Conservation (phyloP, 2,329 filamentous ascomycete genomes). For the Aphanocladium album region DNA sequence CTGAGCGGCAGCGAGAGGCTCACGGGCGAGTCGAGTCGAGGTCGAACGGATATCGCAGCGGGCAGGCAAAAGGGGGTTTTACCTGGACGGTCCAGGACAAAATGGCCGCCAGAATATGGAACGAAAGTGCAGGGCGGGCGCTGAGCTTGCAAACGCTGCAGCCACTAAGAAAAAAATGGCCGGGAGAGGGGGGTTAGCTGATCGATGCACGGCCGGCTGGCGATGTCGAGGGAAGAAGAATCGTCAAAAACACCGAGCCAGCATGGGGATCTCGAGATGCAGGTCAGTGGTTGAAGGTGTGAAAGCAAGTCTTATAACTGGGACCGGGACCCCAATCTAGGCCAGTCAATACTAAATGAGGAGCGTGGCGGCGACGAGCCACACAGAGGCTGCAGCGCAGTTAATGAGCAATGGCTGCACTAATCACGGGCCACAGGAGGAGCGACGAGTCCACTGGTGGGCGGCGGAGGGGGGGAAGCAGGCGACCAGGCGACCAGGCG, state of each 20-base stretch:
- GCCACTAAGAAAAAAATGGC: conserved; percentile 9
- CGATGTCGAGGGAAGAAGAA: conserved; percentile 3
- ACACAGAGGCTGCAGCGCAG: not conserved
- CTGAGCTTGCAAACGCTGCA: conserved; percentile 1
- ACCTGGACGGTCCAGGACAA: not conserved
- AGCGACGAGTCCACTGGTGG: too few relatives aligned
- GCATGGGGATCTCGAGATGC: conserved; percentile 9
- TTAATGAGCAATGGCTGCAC: not conserved
- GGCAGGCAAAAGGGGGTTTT: conserved; percentile 9
- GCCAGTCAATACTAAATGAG: not conserved
- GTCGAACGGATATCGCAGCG: conserved; percentile 4
- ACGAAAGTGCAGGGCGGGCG: not conserved
- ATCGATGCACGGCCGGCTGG: not conserved
- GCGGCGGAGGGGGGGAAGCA: too few relatives aligned
- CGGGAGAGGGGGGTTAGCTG: not conserved
- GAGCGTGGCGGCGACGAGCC: conserved; percentile 1
- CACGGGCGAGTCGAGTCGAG: conserved; percentile 2
- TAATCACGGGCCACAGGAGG: not conserved
- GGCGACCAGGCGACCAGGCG: too few relatives aligned
- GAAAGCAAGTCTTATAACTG: conserved; percentile 10
- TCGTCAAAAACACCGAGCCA: conserved; percentile 8
- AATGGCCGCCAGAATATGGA: not conserved
- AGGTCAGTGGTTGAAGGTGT: conserved; percentile 7
- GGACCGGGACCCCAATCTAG: not conserved
- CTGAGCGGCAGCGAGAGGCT: not conserved